Conservation (phyloP, 352 stramenopile genomes). For the Halophytophthora batemanensis region DNA sequence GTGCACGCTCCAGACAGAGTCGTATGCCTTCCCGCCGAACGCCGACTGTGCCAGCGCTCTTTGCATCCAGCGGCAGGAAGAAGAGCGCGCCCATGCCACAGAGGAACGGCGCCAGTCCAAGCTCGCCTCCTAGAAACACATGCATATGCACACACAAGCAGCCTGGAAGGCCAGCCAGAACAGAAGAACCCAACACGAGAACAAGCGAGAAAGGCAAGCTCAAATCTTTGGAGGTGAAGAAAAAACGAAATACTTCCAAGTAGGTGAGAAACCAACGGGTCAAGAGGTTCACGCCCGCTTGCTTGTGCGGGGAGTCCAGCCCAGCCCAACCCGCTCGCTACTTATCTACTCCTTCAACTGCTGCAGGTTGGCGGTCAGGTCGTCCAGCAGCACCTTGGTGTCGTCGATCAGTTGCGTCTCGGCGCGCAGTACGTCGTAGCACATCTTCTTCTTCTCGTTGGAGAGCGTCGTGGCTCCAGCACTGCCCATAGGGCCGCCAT, state of each 20-base stretch:
- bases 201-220: too few species aligned
- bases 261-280: too few species aligned
- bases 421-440: conserved; percentile 72
- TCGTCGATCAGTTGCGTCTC: conserved; percentile 84
- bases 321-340: neutral
- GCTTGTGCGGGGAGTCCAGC: neutral
- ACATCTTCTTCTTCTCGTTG: conserved; percentile 81
- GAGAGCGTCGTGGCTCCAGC: conserved; percentile 27
- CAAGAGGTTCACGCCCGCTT: too few species aligned
- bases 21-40: conserved; percentile 31
- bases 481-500: conserved; percentile 14
- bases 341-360: conserved; percentile 25
- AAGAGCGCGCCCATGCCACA: conserved; percentile 12
- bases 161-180: too few species aligned
- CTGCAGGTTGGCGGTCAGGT: conserved; percentile 56
- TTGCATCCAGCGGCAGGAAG: conserved; percentile 31
- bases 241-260: too few species aligned
- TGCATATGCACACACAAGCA: too few species aligned
- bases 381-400: conserved; percentile 63
- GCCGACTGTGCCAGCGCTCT: conserved; percentile 16
- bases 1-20: conserved; percentile 35
- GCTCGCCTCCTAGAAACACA: neutral
- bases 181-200: too few species aligned
- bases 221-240: too few species aligned
- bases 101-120: neutral